Base-by-base conservation (phyloP, 179 eudicot genomes). In the Beta lomatogona region DNA sequence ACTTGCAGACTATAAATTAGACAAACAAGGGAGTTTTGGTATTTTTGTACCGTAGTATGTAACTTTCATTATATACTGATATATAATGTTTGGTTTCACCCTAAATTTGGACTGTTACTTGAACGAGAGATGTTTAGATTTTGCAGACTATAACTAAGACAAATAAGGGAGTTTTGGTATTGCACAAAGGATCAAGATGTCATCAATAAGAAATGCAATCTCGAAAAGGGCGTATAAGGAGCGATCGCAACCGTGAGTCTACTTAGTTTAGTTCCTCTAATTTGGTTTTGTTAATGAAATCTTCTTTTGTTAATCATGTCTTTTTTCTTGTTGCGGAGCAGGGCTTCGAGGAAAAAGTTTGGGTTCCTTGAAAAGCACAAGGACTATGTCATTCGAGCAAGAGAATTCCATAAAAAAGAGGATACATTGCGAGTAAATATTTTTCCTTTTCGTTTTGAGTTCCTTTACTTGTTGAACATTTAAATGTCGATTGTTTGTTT, bases 281-380 rank as follows among this genome's bases (percentile, higher is more conserved):
- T 46, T 10, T 16, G 19, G 25, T 9, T 81, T 46, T 44, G 3
- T 66, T 2, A 55, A 7, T 19, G 7, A 6, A 50, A 25, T 65
- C 59, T 11, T 52, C 6, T 15, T 8, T 50, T 57, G n/a, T 21
- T 16, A 31, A 16, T 52, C 53, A 58, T 76, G 14, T 6, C 66
- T 71, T 50, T 22, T 57, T 54, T 63, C 25, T 77, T 77, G 14
- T 74, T 59, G 10, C 15, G 48, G 22, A 4, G 55, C 70, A 94
- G 98, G 74, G 74, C 79, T 21, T 67, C 90, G 9, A 89, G 97
- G 79, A 88, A 70, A 58, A 90, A 84, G 68, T 94, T 87, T 71
- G 97, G 98, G 86, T 77, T 90, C 28, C 94, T 94, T 60, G 98
- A 94, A 85, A 93, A 94, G 82, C 93, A 93, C 59, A 87, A 90